These are phyloP conservation scores for Phialophora macrospora DNA, from an alignment of 2,329 filamentous ascomycete genomes.

Conservation along the genomic window DNA sequence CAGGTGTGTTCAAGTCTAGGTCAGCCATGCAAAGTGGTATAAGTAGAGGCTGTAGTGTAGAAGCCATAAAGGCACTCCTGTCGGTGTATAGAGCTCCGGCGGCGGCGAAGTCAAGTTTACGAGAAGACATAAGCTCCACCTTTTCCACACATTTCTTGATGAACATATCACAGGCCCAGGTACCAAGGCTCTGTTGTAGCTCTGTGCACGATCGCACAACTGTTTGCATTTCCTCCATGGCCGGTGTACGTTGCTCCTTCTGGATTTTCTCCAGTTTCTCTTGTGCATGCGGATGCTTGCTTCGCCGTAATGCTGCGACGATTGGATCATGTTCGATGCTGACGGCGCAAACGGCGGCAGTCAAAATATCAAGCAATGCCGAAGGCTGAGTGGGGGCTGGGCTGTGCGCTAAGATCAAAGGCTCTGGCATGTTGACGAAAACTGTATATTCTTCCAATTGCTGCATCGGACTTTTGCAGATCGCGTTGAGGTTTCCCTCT, in stretches of 20 bases:
- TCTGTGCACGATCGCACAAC: slow-evolving; percentile 58
- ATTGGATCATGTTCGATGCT: slow-evolving; percentile 67
- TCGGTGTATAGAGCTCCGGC: background rate
- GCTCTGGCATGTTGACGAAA: slow-evolving; percentile 68
- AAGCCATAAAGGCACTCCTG: slow-evolving; percentile 20
- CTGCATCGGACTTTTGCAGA: slow-evolving; percentile 69
- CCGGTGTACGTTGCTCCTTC: slow-evolving; percentile 45
- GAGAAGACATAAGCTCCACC: slow-evolving; percentile 34
- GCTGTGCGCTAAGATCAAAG: slow-evolving; percentile 50
- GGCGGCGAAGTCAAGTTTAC: slow-evolving; percentile 12
- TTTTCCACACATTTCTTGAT: slow-evolving; percentile 58
- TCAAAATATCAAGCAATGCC: slow-evolving; percentile 52
- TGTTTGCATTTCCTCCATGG: slow-evolving; percentile 58
- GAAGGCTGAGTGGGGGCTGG: slow-evolving; percentile 24
- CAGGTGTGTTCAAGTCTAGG: background rate
- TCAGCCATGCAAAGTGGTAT: background rate
- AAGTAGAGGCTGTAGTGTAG: slow-evolving; percentile 21
- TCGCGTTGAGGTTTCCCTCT: slow-evolving; percentile 71
- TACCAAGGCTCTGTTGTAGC: slow-evolving; percentile 64
- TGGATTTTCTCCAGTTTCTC: slow-evolving; percentile 42
- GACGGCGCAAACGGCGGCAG: slow-evolving; percentile 50
- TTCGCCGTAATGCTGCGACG: slow-evolving; percentile 56
- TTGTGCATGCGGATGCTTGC: slow-evolving; percentile 43
- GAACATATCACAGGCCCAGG: slow-evolving; percentile 72
- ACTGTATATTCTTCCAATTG: slow-evolving; percentile 72